Conservation (phyloP, 2,329 filamentous ascomycete genomes). For the Fusarium subtropicale region DNA sequence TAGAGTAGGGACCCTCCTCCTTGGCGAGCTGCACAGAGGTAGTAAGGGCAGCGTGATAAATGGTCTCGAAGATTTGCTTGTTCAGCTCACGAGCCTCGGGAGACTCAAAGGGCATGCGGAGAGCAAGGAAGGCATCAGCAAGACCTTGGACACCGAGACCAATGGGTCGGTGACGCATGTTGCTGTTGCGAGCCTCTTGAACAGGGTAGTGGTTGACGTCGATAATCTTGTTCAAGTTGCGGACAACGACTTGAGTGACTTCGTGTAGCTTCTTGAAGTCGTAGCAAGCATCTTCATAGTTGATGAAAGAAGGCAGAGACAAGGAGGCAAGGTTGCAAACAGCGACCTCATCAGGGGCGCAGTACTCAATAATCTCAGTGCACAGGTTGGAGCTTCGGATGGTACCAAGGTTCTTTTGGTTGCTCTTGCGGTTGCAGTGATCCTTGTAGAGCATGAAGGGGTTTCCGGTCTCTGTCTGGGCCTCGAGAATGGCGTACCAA, state of each 20-base stretch:
- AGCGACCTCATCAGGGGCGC: slow-evolving; percentile 95
- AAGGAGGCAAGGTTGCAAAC: slow-evolving; percentile 98
- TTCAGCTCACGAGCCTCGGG: slow-evolving; percentile 93
- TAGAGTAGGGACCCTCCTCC: slow-evolving; percentile 84
- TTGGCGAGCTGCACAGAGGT: slow-evolving; percentile 89
- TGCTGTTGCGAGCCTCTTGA: slow-evolving; percentile 90
- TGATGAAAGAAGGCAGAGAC: slow-evolving; percentile 89
- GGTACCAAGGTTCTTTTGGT: slow-evolving; percentile 99
- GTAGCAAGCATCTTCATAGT: slow-evolving; percentile 85
- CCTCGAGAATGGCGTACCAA: slow-evolving; percentile 98
- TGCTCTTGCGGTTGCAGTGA: slow-evolving; percentile 97
- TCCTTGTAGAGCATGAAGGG: slow-evolving; percentile 99
- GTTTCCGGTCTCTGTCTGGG: slow-evolving; percentile 98
- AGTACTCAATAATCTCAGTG: slow-evolving; percentile 99
- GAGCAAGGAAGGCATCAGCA: slow-evolving; percentile 96
- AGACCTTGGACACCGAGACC: slow-evolving; percentile 98
- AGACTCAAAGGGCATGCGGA: slow-evolving; percentile 97
- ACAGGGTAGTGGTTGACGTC: slow-evolving; percentile 99
- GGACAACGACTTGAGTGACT: slow-evolving; percentile 89
- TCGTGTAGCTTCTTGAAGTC: slow-evolving; percentile 98
- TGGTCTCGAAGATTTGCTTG: slow-evolving; percentile 99
- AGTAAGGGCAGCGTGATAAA: slow-evolving; percentile 95
- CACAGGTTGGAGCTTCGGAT: slow-evolving; percentile 99
- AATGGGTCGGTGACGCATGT: slow-evolving; percentile 96
- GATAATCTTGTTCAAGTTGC: slow-evolving; percentile 98